phyloP scores from a whole-genome alignment of 202 grass and related monocot species.

The Schoenoplectus tabernaemontani region DNA sequence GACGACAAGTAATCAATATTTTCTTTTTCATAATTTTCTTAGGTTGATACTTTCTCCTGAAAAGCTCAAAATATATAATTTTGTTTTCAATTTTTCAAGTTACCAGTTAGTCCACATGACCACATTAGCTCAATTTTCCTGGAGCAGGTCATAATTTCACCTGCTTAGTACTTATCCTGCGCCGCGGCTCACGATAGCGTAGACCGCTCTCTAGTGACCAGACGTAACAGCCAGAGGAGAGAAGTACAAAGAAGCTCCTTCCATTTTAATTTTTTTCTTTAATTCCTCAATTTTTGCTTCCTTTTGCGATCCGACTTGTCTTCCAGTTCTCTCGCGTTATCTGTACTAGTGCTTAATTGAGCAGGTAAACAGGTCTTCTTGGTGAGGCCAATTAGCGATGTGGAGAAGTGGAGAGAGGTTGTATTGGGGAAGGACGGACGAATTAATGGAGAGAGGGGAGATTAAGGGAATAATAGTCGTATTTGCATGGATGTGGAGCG shows the following conservation, averaged over 20 bases:
- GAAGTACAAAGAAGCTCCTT: background rate
- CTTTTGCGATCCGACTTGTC: slow-evolving; percentile 7
- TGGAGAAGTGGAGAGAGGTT: slow-evolving; percentile 52
- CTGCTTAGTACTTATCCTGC: slow-evolving; percentile 15
- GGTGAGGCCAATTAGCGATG: too few species aligned
- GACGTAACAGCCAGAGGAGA: background rate
- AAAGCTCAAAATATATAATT: background rate
- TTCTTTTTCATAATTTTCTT: too few species aligned
- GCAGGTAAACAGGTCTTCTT: too few species aligned
- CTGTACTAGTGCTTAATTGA: background rate
- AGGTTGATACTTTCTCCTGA: background rate
- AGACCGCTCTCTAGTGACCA: slow-evolving; percentile 9
- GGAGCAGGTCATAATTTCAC: background rate
- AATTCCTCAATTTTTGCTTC: background rate
- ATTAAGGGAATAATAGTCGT: slow-evolving; percentile 59
- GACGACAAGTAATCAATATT: too few species aligned
- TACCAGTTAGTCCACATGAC: background rate
- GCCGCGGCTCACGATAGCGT: slow-evolving; percentile 11
- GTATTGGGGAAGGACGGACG: slow-evolving; percentile 54
- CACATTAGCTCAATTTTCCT: background rate
- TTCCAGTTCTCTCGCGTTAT: background rate
- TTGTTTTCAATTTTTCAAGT: background rate
- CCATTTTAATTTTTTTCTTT: background rate
- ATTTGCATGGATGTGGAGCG: slow-evolving; percentile 84
- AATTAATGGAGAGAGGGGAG: slow-evolving; percentile 17